Evolutionary conservation across 441 rosid genomes (phyloP), one percentile per base, ranked within the genome.

Genomic region (Mallotus repandus): DNA sequence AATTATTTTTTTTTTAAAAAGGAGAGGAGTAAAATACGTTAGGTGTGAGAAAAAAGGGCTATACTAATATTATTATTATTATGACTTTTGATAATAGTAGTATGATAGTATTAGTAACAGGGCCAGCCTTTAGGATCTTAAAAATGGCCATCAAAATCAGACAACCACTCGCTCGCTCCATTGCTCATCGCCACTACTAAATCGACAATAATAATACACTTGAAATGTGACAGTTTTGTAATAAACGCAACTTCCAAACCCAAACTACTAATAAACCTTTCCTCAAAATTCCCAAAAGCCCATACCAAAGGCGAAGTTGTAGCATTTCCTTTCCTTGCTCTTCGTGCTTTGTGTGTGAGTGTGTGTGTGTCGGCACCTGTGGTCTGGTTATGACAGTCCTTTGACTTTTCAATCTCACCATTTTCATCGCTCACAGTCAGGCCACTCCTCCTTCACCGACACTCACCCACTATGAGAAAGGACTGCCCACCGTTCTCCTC

Each of bases 401-500:
- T 53, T 72, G 63, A 72, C 75, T 63, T 15, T 46, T 59, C 61
- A n/a, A 74, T 71, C 68, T 68, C 84, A 9, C 76, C 81, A 73
- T 64, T 25, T 25, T 25, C 29, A 25, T 25, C 29, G 29, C 29
- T 25, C 29, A 25, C 29, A 25, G 29, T 25, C 29, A 25, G 29
- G 29, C 29, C 67, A 25, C 53, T 70, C 16, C 32, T 4, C 77
- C 74, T 66, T 71, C 84, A 16, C 77, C 81, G 78, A 71, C 69
- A 35, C 43, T 66, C 35, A 19, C 11, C 71, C 4, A 12, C 29
- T 13, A 89, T 87, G 91, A 82, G 87, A 86, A 91, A 88, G 83
- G 94, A 91, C 50, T 41, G 79, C 16, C 59, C 76, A 11, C 80
- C 87, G 56, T 70, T 83, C 46, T 7, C 77, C 5, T 69, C 84